Conservation (phyloP, 2,329 filamentous ascomycete genomes). For the Cladosporium sp. region DNA sequence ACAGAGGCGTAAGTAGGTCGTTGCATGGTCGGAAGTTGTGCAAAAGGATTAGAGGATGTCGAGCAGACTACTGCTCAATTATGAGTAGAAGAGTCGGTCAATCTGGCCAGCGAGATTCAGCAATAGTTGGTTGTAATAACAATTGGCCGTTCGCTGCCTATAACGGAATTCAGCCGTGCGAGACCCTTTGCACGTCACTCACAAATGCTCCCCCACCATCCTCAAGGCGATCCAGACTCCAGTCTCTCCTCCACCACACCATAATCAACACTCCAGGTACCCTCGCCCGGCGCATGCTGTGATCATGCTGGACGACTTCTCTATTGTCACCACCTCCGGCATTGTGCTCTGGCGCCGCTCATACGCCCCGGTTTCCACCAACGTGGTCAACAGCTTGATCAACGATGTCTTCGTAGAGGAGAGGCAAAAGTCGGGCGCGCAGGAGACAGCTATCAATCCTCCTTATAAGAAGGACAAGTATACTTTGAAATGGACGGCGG, state of each 20-base stretch:
- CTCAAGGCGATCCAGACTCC: neutral
- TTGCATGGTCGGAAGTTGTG: slow-evolving; percentile 62
- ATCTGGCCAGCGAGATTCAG: neutral
- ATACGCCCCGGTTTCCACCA: slow-evolving; percentile 73
- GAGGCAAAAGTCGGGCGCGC: slow-evolving; percentile 56
- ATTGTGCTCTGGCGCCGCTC: slow-evolving; percentile 94
- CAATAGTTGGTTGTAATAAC: neutral
- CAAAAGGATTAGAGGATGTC: neutral
- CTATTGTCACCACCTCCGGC: slow-evolving; percentile 91
- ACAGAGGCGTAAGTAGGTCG: slow-evolving; percentile 75
- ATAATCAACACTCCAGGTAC: no score
- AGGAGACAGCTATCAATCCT: slow-evolving; percentile 60
- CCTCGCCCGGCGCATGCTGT: neutral
- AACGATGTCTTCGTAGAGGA: slow-evolving; percentile 97
- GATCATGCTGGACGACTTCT: slow-evolving; percentile 89
- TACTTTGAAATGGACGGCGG: slow-evolving; percentile 87
- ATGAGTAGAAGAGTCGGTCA: no score
- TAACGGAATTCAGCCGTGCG: slow-evolving; percentile 1
- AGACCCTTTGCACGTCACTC: neutral
- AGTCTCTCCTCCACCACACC: no score
- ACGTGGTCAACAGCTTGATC: slow-evolving; percentile 90
- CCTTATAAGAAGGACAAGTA: slow-evolving; percentile 89
- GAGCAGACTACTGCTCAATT: neutral
- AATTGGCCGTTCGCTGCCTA: slow-evolving; percentile 6
- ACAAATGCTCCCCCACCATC: slow-evolving; percentile 3